phyloP scores from a whole-genome alignment of 345 rosid species.

The Litchi chinensis region DNA sequence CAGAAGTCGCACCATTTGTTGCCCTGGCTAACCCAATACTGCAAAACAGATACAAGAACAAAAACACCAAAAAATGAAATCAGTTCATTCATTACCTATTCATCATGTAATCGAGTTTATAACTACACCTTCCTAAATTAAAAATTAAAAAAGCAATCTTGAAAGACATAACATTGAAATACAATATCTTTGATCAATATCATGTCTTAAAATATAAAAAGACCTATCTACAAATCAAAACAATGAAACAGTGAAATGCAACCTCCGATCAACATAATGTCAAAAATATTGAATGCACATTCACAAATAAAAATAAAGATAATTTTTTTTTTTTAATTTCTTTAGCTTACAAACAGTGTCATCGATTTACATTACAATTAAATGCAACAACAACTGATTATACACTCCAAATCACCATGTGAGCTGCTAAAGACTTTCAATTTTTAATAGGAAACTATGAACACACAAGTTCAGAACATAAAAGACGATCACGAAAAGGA shows the following conservation, averaged over 20 bases:
- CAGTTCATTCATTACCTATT: slow-evolving; percentile 1
- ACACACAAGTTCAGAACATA: not conserved
- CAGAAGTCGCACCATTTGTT: slow-evolving; percentile 98
- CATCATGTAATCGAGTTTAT: not conserved
- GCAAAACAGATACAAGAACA: not conserved
- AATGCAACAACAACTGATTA: not conserved
- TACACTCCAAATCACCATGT: not conserved
- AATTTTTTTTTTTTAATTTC: not conserved
- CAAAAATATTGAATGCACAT: not conserved
- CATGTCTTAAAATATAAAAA: not conserved
- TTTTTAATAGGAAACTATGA: not conserved
- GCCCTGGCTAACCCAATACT: slow-evolving; percentile 99
- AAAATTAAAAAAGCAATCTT: not conserved
- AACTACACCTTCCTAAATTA: not conserved
- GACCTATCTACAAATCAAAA: not conserved
- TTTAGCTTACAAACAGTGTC: not conserved
- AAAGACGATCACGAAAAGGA: not conserved
- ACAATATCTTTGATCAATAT: not conserved
- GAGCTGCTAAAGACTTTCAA: not conserved
- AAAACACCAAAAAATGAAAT: not conserved
- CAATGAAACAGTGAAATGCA: not conserved
- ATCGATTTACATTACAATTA: not conserved
- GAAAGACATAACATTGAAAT: not conserved
- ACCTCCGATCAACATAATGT: not conserved
- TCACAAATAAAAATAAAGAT: not conserved